Evolutionary conservation across 768 basidiomycete species (phyloP).

Genomic region (Psilocybe sp.): DNA sequence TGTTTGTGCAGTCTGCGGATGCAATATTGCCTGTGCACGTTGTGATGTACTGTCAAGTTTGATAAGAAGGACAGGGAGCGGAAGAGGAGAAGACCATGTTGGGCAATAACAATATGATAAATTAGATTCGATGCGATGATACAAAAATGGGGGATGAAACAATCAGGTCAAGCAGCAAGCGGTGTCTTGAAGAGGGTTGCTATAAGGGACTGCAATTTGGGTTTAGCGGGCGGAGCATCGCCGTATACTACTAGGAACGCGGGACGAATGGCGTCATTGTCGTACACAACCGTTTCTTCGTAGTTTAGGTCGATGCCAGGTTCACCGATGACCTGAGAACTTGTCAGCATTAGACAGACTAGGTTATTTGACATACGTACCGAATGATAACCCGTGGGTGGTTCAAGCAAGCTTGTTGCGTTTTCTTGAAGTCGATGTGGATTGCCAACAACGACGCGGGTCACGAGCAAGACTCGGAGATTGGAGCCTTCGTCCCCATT

Average conservation of each 20-base stretch:
- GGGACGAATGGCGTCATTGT: constrained; percentile 65
- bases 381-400: constrained; percentile 62
- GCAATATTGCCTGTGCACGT: constrained; percentile 58
- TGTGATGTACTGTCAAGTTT: constrained; percentile 47
- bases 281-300: constrained; percentile 66
- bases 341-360: background rate
- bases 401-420: constrained; percentile 42
- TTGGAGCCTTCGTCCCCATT: constrained; percentile 39
- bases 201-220: constrained; percentile 32
- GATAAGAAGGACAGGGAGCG: background rate
- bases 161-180: constrained; percentile 33
- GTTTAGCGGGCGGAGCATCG: constrained; percentile 22
- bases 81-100: background rate
- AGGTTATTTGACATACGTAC: constrained; percentile 25
- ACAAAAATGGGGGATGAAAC: constrained; percentile 5
- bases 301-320: constrained; percentile 68
- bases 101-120: background rate
- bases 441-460: constrained; percentile 63
- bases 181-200: constrained; percentile 47
- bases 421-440: constrained; percentile 49
- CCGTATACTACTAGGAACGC: constrained; percentile 67
- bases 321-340: constrained; percentile 50
- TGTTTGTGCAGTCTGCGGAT: constrained; percentile 53
- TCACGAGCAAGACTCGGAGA: constrained; percentile 52
- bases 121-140: constrained; percentile 1